Conservation (phyloP, 2,329 filamentous ascomycete genomes). For the Aspergillus sp. region DNA sequence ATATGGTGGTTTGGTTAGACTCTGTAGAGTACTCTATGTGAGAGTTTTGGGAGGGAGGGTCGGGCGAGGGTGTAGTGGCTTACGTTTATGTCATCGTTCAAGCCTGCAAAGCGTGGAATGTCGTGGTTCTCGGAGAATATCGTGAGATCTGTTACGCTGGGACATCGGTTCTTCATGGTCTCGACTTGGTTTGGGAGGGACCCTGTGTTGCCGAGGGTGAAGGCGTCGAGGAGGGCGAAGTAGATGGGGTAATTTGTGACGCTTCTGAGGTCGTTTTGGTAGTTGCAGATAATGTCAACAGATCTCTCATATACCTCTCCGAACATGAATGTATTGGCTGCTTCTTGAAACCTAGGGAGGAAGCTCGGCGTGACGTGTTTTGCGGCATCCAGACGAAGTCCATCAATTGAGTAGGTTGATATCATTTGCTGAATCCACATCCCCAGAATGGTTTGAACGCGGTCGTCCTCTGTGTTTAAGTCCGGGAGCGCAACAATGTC, state of each 20-base stretch:
- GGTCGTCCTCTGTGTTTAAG: constrained; percentile 45
- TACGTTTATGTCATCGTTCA: constrained; percentile 49
- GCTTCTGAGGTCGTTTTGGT: constrained; percentile 43
- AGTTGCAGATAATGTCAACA: constrained; percentile 39
- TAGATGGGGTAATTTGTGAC: constrained; percentile 51
- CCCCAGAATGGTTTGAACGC: constrained; percentile 42
- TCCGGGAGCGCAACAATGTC: constrained; percentile 48
- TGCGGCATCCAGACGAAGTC: constrained; percentile 52
- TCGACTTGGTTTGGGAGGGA: constrained; percentile 27
- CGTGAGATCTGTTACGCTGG: constrained; percentile 48
- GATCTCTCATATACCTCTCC: constrained; percentile 48
- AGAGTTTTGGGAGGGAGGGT: not conserved
- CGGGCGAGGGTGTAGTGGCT: not conserved
- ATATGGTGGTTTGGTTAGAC: not conserved
- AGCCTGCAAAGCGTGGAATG: constrained; percentile 53
- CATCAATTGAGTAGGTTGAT: constrained; percentile 49
- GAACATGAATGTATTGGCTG: constrained; percentile 44
- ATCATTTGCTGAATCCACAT: constrained; percentile 44
- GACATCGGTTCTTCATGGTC: constrained; percentile 27
- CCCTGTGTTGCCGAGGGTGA: constrained; percentile 32
- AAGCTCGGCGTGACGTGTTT: constrained; percentile 48
- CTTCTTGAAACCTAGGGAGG: constrained; percentile 38
- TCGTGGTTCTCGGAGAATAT: constrained; percentile 63
- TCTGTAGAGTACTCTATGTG: not conserved
- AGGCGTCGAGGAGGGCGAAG: constrained; percentile 35